A percentile compares a stretch with the other conserved stretches of the same genome.
phyloP scores from a whole-genome alignment of 1,139 yeast species.

The Magnusiomyces tetraspermus region DNA sequence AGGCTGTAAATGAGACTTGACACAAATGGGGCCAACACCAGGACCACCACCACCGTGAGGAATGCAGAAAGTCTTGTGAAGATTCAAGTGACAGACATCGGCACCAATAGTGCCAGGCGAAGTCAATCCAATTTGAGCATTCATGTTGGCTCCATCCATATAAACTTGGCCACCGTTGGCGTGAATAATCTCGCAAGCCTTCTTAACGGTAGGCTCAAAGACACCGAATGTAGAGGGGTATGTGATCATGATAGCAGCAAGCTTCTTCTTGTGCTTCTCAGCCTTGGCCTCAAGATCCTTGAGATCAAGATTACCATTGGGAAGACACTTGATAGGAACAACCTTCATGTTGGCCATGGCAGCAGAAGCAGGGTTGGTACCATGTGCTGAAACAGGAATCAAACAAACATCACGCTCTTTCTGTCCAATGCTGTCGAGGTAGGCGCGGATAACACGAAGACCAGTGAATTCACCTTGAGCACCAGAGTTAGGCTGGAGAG shows the following conservation, averaged over 20 bases:
- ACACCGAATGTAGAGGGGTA: slow-evolving; percentile 96
- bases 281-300: slow-evolving; percentile 69
- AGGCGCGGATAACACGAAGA: slow-evolving; percentile 72
- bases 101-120: slow-evolving; percentile 98
- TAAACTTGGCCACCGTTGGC: slow-evolving; percentile 87
- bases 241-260: slow-evolving; percentile 95
- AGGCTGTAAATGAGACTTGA: slow-evolving; percentile 67
- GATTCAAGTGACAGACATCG: slow-evolving; percentile 94
- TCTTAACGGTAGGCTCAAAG: slow-evolving; percentile 83
- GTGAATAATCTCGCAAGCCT: slow-evolving; percentile 80
- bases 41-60: slow-evolving; percentile 99
- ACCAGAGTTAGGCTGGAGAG: slow-evolving; percentile 94
- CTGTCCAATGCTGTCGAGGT: slow-evolving; percentile 65
- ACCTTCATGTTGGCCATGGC: slow-evolving; percentile 95
- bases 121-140: slow-evolving; percentile 95
- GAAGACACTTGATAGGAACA: slow-evolving; percentile 78
- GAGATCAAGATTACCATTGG: slow-evolving; percentile 78
- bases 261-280: slow-evolving; percentile 50
- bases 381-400: slow-evolving; percentile 96
- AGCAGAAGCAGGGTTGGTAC: slow-evolving; percentile 97
- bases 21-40: slow-evolving; percentile 98
- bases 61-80: slow-evolving; percentile 95
- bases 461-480: slow-evolving; percentile 99
- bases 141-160: slow-evolving; percentile 98
- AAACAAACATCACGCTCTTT: slow-evolving; percentile 72